phyloP scores from a whole-genome alignment of 257 asterid species.

The Vinca minor region DNA sequence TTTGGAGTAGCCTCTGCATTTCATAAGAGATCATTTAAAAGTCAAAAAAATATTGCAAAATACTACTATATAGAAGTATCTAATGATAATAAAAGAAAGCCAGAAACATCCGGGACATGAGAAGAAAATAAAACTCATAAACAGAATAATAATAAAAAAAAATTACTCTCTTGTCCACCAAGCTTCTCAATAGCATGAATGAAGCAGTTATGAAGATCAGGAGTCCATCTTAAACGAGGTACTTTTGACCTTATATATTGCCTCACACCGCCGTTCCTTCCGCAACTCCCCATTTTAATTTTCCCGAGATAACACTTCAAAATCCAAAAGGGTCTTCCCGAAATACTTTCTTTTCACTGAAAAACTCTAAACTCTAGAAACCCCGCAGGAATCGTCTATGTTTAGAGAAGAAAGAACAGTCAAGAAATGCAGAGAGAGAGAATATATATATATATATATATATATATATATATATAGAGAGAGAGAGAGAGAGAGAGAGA shows the following conservation, averaged over 20 bases:
- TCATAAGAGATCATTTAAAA: too few species aligned
- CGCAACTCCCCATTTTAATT: conserved; percentile 44
- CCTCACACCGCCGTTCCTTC: conserved; percentile 57
- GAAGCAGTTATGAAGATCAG: conserved; percentile 77
- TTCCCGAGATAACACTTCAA: background rate
- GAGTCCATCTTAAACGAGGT: conserved; percentile 80
- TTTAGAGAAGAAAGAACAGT: conserved; percentile 4
- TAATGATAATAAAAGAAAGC: too few species aligned
- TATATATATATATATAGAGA: background rate
- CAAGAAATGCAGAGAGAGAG: too few species aligned
- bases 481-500: background rate
- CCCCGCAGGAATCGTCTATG: too few species aligned
- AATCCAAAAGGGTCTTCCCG: conserved; percentile 7
- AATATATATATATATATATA: too few species aligned
- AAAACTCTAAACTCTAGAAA: too few species aligned
- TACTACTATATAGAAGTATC: too few species aligned
- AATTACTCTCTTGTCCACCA: conserved; percentile 67
- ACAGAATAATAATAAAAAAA: background rate
- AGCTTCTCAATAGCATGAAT: conserved; percentile 57
- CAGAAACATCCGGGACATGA: background rate
- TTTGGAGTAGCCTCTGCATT: conserved; percentile 78
- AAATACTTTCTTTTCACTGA: background rate
- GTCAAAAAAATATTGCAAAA: background rate
- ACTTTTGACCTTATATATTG: conserved; percentile 70
- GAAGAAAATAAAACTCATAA: background rate